Base-by-base conservation (phyloP, 2,329 filamentous ascomycete genomes). In the Ilyonectria robusta region DNA sequence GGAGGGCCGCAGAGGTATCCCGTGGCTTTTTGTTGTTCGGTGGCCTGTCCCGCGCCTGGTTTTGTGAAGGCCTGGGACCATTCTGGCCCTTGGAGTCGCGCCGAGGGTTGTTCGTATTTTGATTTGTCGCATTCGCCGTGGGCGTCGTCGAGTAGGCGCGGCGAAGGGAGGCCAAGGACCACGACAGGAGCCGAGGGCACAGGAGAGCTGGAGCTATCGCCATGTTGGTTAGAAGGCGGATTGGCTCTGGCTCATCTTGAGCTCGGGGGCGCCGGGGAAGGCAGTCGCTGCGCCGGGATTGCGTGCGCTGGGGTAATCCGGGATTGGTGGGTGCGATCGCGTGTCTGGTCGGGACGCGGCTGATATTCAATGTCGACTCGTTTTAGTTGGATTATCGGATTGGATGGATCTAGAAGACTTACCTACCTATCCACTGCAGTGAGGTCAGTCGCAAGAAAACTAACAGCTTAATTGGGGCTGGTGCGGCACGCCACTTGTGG, bases 161-260 rank as follows among this genome's bases (percentile, higher is more conserved):
- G 23, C 59, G 40, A 40, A 64, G 54, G 29, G 65, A 54, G 46
- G 46, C 55, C 23, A 68, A 51, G 11, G 67, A 56, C 23, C 55
- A 48, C 40, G 66, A 61, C 42, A 74, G 31, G 31, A 73, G 63
- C 48, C 65, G 65, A 31, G 55, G 48, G 46, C 62, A 51, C 44
- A 69, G 59, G 58, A 65, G 58, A 60, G 69, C 66, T 68, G 57
- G 70, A 66, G 67, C 63, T 75, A 74, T 68, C 40, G 67, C 58
- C 77, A 79, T 79, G 63, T 68, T 61, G 70, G 56, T 66, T 23
- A 44, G 21, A 23, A 29, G 26, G 35, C n/a, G 42, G 64, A 17
- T 46, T 37, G 29, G 42, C 53, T 57, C 46, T 54, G 46, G 33
- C 48, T 66, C 71, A 72, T 78, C 46, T 70, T 71, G 42, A 48